Evolutionary conservation across 805 yeast genomes (phyloP), one percentile per base, ranked within the genome.

Genomic region (Jamesozyma spencerorum): DNA sequence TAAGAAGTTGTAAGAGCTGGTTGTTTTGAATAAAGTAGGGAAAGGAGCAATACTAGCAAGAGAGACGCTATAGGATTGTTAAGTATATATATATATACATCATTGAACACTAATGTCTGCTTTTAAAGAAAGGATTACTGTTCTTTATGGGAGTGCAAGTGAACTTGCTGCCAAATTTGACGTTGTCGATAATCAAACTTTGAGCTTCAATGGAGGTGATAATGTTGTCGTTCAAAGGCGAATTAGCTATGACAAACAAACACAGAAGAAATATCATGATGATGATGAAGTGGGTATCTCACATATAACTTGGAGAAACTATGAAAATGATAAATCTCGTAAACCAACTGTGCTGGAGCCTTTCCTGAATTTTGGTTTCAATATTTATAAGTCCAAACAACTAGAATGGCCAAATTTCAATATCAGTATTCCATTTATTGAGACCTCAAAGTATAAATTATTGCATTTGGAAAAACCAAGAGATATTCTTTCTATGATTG

Each of bases 191-290:
- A 55, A 46, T 18, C 43, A 46, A 5, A 47, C 44, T 38, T 26
- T 57, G n/a, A 39, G 37, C 8, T 40, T 57, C 4, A 28, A 28
- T 18, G 54, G 54, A 1, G 45, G 39, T 14, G 29, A 42, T 8
- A 39, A 36, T 18, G 47, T 48, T 5, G 41, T 42, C 14, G 37
- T 47, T 6, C 60, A 55, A 31, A 44, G 40, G 18, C 42, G 57
- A 31, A 3, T 46, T 43, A 45, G 30, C 19, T 18, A 31, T 37
- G 17, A 15, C 40, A 15, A 34, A 26, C 10, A 22, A 10, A 22
- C 26, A 22, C 26, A 22, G 10, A 22, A 22, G 26, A 22, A 22
- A 10, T 22, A 7, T 22, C 10, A 22, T 10, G 15, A 14, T 14
- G 29, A 14, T 12, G 29, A 7, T 7, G 18, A 18, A 7, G 13